phyloP scores from a whole-genome alignment of 2,329 filamentous ascomycete species.

The Cladosporium austrohemisphaericum region DNA sequence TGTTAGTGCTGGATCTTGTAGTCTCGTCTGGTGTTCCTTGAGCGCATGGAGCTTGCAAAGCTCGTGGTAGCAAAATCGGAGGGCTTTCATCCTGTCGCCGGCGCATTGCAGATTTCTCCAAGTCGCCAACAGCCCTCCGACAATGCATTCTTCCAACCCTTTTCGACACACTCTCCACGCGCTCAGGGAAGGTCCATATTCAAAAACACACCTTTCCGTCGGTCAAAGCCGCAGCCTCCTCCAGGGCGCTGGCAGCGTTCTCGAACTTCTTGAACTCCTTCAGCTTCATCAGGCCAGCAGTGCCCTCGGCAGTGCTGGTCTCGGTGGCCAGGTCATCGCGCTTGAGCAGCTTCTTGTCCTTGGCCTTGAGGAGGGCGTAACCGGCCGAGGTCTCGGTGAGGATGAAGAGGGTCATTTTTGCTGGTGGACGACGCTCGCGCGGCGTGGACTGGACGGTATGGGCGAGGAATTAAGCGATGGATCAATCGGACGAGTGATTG shows the following conservation, averaged over 20 bases:
- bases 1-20: slow-evolving; percentile 16
- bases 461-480: not conserved
- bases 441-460: not conserved
- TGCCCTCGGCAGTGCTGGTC: slow-evolving; percentile 74
- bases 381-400: slow-evolving; percentile 92
- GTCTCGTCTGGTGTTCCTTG: not conserved
- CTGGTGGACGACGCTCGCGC: slow-evolving; percentile 10
- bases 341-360: slow-evolving; percentile 97
- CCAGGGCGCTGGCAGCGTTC: slow-evolving; percentile 81
- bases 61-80: no score
- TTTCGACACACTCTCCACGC: not conserved
- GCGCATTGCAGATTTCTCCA: not conserved
- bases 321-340: slow-evolving; percentile 74
- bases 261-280: slow-evolving; percentile 98
- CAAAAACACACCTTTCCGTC: slow-evolving; percentile 67
- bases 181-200: not conserved
- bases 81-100: not conserved
- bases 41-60: not conserved
- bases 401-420: slow-evolving; percentile 62
- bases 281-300: slow-evolving; percentile 87
- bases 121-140: not conserved
- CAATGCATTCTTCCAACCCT: not conserved
- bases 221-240: slow-evolving; percentile 82
- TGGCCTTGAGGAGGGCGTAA: slow-evolving; percentile 96
- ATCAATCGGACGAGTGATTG: slow-evolving; percentile 6